A percentile compares a stretch with the other conserved stretches of the same genome.
Conservation (phyloP, 2,329 filamentous ascomycete species). For the Arachnopeziza araneosa region DNA sequence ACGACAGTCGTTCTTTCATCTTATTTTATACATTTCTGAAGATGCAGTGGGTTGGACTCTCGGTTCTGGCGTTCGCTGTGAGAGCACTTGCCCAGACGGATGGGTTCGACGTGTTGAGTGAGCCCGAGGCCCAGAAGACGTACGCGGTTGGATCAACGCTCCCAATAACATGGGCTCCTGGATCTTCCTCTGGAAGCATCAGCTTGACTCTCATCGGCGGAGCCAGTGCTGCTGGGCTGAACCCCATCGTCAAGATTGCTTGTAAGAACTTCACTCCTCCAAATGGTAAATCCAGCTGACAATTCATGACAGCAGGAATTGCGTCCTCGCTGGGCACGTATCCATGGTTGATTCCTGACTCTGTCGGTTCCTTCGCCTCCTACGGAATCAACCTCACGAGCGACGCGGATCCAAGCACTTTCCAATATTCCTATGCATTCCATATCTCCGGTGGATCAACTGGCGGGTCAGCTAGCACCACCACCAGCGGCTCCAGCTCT, state of each 20-base stretch:
- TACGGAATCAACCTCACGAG: slow-evolving; percentile 7
- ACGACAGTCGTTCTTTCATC: not conserved
- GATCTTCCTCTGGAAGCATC: slow-evolving; percentile 1
- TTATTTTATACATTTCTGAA: not conserved
- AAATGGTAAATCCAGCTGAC: not conserved
- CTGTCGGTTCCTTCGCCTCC: not conserved
- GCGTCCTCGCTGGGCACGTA: not conserved
- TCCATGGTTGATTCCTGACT: slow-evolving; percentile 3
- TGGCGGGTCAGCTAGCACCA: not conserved
- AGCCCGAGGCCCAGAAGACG: not conserved
- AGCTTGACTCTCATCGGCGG: slow-evolving; percentile 4
- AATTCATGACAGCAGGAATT: not conserved
- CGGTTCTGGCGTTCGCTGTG: not conserved
- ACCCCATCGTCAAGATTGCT: not conserved
- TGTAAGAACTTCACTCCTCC: not conserved
- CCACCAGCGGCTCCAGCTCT: not conserved
- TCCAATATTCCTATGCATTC: slow-evolving; percentile 6
- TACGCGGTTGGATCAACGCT: slow-evolving; percentile 1
- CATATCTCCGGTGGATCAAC: not conserved
- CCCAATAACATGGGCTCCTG: slow-evolving; percentile 3
- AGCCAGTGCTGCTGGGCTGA: not conserved
- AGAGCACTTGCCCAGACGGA: not conserved
- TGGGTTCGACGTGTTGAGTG: slow-evolving; percentile 4
- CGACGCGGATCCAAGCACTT: not conserved
- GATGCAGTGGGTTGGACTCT: not conserved